Evolutionary conservation across 768 basidiomycete genomes (phyloP).

Genomic region (Psilocybe azurescens): DNA sequence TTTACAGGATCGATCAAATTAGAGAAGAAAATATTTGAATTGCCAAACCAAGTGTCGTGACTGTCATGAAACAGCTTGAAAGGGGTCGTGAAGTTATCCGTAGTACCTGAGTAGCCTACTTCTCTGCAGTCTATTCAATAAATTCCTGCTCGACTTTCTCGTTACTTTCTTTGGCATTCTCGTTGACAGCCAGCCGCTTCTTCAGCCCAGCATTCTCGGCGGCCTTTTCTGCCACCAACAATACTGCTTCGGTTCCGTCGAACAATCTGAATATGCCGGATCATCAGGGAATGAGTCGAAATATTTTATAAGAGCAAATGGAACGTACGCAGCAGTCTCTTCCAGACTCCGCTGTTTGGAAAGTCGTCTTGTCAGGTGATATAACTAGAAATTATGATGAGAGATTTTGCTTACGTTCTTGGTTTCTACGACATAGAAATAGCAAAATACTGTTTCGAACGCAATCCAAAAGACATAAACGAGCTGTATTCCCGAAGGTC

Average conservation of each 20-base stretch:
- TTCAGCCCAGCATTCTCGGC: neutral
- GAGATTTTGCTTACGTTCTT: constrained; percentile 35
- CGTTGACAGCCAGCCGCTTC: neutral
- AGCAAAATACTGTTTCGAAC: constrained; percentile 55
- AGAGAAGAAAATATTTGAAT: too few species aligned
- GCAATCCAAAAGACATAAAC: constrained; percentile 63
- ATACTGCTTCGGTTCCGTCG: constrained; percentile 1
- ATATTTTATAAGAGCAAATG: neutral
- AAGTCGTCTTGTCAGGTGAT: neutral
- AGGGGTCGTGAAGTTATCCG: too few species aligned
- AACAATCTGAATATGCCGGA: neutral
- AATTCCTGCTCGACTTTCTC: neutral
- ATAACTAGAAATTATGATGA: neutral
- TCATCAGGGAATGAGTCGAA: neutral
- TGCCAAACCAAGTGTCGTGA: too few species aligned
- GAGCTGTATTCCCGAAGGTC: constrained; percentile 19
- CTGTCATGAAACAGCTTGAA: too few species aligned
- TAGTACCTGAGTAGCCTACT: too few species aligned
- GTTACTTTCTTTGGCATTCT: constrained; percentile 4
- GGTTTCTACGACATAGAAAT: constrained; percentile 59
- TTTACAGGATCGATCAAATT: too few species aligned
- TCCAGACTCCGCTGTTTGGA: constrained; percentile 52
- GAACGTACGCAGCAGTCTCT: constrained; percentile 57
- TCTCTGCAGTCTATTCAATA: neutral
- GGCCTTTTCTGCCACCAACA: constrained; percentile 4